These are phyloP conservation scores for Coemansia sp. DNA, from an alignment of 192 early-diverging fungal species.

Conservation along the genomic window DNA sequence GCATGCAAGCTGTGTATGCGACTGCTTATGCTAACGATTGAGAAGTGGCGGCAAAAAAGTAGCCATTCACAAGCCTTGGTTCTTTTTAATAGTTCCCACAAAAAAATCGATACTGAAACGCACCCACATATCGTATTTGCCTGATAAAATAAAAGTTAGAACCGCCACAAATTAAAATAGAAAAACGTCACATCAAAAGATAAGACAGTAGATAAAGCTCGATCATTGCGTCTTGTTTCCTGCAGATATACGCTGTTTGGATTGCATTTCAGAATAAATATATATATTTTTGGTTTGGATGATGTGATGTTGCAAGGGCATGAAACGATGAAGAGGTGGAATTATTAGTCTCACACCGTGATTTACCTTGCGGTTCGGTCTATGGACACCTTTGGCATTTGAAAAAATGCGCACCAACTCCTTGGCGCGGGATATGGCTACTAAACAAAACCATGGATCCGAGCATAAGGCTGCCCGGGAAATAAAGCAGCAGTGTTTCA, in stretches of 20 bases:
- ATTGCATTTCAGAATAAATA: no score
- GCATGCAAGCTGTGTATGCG: background rate
- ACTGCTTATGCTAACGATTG: background rate
- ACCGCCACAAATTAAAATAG: background rate
- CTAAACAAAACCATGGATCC: slow-evolving; percentile 24
- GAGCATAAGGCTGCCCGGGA: slow-evolving; percentile 12
- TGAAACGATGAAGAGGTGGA: slow-evolving; percentile 34
- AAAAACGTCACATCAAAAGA: background rate
- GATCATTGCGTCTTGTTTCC: no score
- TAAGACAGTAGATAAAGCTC: no score
- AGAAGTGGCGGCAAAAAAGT: background rate
- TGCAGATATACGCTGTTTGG: no score
- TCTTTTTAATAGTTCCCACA: no score
- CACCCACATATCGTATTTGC: background rate
- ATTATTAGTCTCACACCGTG: slow-evolving; percentile 20
- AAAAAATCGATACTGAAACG: background rate
- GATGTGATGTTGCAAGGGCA: slow-evolving; percentile 40
- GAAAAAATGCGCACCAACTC: slow-evolving; percentile 33
- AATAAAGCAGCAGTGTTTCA: slow-evolving; percentile 15
- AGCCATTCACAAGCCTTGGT: no score
- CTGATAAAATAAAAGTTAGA: no score
- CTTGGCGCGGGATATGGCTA: slow-evolving; percentile 46
- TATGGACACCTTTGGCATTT: slow-evolving; percentile 21
- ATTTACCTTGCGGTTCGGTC: slow-evolving; percentile 33
- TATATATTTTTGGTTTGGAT: no score